phyloP scores from a whole-genome alignment of 2,329 filamentous ascomycete species.

The Berkeleyomyces rouxiae region DNA sequence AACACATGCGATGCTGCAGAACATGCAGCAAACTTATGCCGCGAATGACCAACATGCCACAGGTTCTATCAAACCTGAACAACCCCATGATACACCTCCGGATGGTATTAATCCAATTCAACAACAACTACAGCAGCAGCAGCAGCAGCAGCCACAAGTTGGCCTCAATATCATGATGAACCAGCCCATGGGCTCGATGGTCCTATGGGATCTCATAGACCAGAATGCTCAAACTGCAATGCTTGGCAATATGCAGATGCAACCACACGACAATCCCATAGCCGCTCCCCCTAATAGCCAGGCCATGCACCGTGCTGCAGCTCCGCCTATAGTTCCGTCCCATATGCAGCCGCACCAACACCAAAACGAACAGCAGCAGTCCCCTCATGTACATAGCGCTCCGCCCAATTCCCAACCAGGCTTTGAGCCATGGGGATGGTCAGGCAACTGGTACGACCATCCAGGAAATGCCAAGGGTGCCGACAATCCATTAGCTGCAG shows the following conservation, averaged over 20 bases:
- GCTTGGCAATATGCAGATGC: constrained; percentile 1
- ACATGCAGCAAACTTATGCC: neutral
- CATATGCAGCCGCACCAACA: constrained; percentile 2
- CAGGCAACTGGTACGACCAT: neutral
- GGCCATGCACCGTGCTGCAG: neutral
- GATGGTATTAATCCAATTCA: neutral
- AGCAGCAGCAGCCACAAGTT: neutral
- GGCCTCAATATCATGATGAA: constrained; percentile 11
- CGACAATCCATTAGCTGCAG: neutral
- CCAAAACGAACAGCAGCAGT: neutral
- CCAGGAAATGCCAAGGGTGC: neutral
- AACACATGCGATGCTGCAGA: neutral
- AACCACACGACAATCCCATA: neutral
- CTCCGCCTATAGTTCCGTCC: constrained; percentile 1
- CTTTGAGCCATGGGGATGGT: constrained; percentile 1
- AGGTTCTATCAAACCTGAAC: neutral
- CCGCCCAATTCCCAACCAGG: neutral
- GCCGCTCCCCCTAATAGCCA: neutral
- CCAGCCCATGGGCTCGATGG: constrained; percentile 8
- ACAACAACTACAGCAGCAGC: neutral
- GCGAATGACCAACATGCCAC: neutral
- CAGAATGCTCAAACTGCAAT: neutral
- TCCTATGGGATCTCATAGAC: constrained; percentile 12
- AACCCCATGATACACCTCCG: neutral
- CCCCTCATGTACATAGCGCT: neutral